phyloP scores from a whole-genome alignment of 805 yeast species.

The Ogataea sp. region DNA sequence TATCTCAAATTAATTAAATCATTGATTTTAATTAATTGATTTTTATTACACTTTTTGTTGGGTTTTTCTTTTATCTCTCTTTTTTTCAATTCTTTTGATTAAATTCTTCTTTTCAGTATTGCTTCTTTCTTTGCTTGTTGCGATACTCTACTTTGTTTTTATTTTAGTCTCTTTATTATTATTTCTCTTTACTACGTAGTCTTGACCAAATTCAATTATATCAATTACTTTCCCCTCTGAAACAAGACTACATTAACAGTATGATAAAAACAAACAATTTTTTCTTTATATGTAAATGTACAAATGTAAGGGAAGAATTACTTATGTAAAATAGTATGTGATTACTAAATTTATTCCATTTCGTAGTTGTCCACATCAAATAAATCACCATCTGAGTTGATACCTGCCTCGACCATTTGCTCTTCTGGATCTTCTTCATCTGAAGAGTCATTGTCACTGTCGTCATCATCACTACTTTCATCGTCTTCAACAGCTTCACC shows the following conservation, averaged over 20 bases:
- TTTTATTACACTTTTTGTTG: not conserved
- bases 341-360: constrained; percentile 1
- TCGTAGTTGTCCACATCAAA: constrained; percentile 17
- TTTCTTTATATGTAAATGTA: no score
- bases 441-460: constrained; percentile 15
- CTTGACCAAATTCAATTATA: no score
- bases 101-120: not conserved
- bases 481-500: constrained; percentile 21
- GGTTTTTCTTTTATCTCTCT: not conserved
- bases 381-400: constrained; percentile 13
- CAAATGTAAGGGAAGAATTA: no score
- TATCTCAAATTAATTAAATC: constrained; percentile 12
- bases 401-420: constrained; percentile 2
- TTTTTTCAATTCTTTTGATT: not conserved
- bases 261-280: no score
- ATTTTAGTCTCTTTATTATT: not conserved
- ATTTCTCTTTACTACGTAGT: no score
- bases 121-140: not conserved
- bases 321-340: no score
- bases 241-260: no score
- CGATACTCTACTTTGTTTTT: not conserved
- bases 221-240: no score
- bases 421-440: constrained; percentile 13
- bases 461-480: constrained; percentile 18
- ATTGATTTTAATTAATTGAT: not conserved